Evolutionary conservation across 148 eudicot species (phyloP).

Genomic region (Amaranthus cruentus): DNA sequence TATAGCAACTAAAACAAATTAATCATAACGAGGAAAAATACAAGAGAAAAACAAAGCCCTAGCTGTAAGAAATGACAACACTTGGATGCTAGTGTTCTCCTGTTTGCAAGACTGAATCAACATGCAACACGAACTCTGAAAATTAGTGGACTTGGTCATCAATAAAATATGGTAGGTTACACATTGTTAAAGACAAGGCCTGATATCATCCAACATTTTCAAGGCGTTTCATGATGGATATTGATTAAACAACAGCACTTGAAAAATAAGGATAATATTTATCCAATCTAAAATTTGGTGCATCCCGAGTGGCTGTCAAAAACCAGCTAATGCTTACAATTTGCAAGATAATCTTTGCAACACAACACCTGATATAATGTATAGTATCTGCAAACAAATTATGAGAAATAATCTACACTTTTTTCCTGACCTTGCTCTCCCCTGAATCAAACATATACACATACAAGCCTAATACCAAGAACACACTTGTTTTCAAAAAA

Average conservation of each 20-base stretch:
- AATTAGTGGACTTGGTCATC: not conserved
- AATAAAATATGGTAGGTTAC: not conserved
- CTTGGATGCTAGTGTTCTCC: not conserved
- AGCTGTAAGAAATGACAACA: not conserved
- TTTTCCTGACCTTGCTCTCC: no score
- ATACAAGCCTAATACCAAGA: not conserved
- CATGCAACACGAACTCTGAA: not conserved
- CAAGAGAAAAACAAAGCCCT: not conserved
- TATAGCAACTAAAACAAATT: not conserved
- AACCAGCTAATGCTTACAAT: not conserved
- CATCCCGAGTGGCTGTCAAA: not conserved
- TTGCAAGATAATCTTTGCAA: not conserved
- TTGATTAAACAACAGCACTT: not conserved
- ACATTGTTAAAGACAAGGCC: not conserved
- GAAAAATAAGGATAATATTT: not conserved
- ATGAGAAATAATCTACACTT: no score
- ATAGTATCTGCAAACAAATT: no score
- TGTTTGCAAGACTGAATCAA: not conserved
- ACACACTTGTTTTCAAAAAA: not conserved
- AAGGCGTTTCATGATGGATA: not conserved
- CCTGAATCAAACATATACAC: no score
- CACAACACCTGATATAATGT: not conserved
- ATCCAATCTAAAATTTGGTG: not conserved
- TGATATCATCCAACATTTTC: not conserved
- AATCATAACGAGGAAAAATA: not conserved